Conservation (phyloP, 108 stramenopile genomes). For the Tribonema minus region DNA sequence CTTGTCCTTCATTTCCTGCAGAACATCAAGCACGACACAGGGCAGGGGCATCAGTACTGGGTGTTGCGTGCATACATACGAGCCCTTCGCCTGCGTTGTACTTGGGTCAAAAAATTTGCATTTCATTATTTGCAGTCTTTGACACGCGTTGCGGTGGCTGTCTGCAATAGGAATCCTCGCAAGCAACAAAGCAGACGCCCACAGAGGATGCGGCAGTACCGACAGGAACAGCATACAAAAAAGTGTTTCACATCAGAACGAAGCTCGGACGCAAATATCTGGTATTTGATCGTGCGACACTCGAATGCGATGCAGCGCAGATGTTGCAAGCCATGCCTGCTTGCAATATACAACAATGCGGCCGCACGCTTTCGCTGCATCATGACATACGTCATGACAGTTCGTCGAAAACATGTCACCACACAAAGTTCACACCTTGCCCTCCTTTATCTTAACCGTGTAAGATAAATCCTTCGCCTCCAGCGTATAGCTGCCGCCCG, state of each 20-base stretch:
- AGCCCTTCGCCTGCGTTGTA: neutral
- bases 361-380: no score
- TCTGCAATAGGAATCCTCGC: neutral
- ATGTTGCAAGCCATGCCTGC: neutral
- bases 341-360: neutral
- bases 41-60: neutral
- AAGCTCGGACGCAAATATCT: neutral
- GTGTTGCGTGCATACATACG: neutral
- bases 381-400: no score
- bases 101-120: neutral
- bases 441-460: slow-evolving; percentile 10
- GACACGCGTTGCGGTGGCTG: neutral
- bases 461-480: slow-evolving; percentile 3
- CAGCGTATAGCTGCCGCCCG: slow-evolving; percentile 11
- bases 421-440: neutral
- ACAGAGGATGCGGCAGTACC: neutral
- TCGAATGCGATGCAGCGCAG: neutral
- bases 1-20: slow-evolving; percentile 9
- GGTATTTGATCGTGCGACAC: neutral
- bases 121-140: no score
- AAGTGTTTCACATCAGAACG: no score
- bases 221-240: no score
- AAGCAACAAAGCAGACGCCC: neutral
- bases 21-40: neutral
- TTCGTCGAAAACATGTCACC: no score